Base-by-base conservation (phyloP, 140 eudicot genomes). In the Stevia rebaudiana region DNA sequence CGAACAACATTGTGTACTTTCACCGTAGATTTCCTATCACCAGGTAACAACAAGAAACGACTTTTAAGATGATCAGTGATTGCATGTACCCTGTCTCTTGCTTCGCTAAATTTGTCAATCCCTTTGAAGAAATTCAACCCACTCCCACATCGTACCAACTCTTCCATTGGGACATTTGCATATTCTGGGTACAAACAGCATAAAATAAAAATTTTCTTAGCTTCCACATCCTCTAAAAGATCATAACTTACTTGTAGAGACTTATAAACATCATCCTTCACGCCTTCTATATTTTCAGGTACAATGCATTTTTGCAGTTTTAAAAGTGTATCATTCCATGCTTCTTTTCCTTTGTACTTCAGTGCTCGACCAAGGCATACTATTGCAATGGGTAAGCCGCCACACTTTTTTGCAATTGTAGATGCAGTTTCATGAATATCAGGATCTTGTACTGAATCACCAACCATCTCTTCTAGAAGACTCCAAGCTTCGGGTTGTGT, bases 341-440 rank as follows among this genome's bases (percentile, higher is more conserved):
- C 78, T 58, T 79, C 63, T 56, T 48, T 42, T 37, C 11, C 59
- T 56, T 71, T 65, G 40, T 70, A 65, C 47, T 74, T 65, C 10
- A 79, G 63, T 51, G 80, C 80, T 73, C 65, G 74, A 23, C 84
- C 84, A n/a, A 79, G 74, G 11, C 77, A 69, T 50, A 74, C 77
- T 17, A 79, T 65, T 43, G 84, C 84, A 64, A 79, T 70, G 13
- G 84, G 83, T 49, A 79, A 62, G 25, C 83, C 80, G 13, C 83
- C 83, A 57, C 83, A 79, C 72, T 56, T 67, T 54, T 70, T 43
- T 16, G 69, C 74, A 58, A 74, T 60, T 33, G 65, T 71, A 9
- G 68, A 44, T 30, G 84, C 84, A 8, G 43, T 55, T 12, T 67
- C 65, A 69, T 3, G 8, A 13, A 75, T 6, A 1, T 50, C 73